Base-by-base conservation (phyloP, 306 rosid species). In the Quillaja saponaria region DNA sequence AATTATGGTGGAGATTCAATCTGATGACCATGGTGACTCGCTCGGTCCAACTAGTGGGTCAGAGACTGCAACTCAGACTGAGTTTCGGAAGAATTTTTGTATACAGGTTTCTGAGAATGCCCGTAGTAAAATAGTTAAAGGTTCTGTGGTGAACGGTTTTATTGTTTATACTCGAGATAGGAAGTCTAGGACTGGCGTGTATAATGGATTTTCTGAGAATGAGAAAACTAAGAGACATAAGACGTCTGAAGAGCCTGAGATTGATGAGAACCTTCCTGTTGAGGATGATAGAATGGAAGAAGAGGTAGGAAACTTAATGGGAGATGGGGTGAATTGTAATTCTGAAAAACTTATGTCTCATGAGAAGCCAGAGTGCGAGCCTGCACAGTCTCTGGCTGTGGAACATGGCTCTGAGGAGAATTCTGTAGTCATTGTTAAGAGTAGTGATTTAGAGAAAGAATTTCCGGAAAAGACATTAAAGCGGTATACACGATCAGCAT, bases 121-220 rank as follows among this genome's bases (percentile, higher is more conserved):
- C 4, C 52, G 63, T 58, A 63, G 66, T 28, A 73, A 71, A 51
- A 58, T 72, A 25, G 63, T 66, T 34, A 81, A 70, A 62, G 79
- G 86, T 35, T 71, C 84, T 18, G 25, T 70, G 20, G 87, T 89
- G 42, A 76, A 89, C 47, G 99, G 96, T 46, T 74, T 71, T 69
- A 59, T 92, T 71, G 99, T 92, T 33, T 92, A 92, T 62, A 74
- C 95, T 7, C 85, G 98, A 15, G 78, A 49, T 5, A 86, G 80
- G 73, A 77, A 61, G 75, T n/a, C 66, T 16, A 58, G 64, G 52
- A 67, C 37, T 75, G 73, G 69, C 64, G 64, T 51, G 35, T 41
- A 58, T 12, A 62, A 67, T 46, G 69, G 33, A 1, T 34, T 66
- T 13, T 66, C 71, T 13, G 74, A 71, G 12, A 79, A 66, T 33